These are phyloP conservation scores for Alternaria infectoria DNA, from an alignment of 2,329 filamentous ascomycete species.

Conservation along the genomic window DNA sequence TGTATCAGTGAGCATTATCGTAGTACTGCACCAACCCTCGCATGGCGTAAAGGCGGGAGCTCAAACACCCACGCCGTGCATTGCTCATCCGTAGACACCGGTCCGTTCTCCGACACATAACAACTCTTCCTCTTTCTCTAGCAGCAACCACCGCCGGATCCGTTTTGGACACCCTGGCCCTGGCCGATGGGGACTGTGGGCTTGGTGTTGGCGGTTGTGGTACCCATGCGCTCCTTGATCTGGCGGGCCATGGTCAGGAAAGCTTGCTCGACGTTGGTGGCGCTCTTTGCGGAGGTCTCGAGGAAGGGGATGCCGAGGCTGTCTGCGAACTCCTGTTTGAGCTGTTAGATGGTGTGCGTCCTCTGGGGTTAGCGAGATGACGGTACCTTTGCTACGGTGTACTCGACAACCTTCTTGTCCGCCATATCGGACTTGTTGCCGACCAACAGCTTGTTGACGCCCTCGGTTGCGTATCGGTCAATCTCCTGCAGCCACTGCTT, in stretches of 20 bases:
- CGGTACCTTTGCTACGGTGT: conserved; percentile 96
- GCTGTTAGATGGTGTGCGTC: conserved; percentile 20
- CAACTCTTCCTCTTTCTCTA: conserved; percentile 58
- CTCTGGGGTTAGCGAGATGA: not conserved
- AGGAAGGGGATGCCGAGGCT: conserved; percentile 98
- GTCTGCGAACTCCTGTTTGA: conserved; percentile 89
- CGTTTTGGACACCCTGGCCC: conserved; percentile 90
- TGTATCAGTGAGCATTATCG: conserved; percentile 39
- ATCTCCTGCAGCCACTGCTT: conserved; percentile 99
- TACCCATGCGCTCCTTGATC: conserved; percentile 99
- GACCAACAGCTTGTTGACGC: conserved; percentile 98
- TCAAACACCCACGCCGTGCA: conserved; percentile 38
- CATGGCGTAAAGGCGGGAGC: conserved; percentile 29
- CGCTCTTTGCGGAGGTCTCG: conserved; percentile 99
- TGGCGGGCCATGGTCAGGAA: conserved; percentile 99
- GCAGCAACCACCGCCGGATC: conserved; percentile 87
- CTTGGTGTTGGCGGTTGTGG: conserved; percentile 97
- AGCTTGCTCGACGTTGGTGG: conserved; percentile 98
- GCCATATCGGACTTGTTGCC: conserved; percentile 99
- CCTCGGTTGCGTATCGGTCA: conserved; percentile 97
- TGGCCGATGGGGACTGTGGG: conserved; percentile 95
- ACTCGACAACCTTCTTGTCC: conserved; percentile 99
- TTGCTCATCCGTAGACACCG: conserved; percentile 23
- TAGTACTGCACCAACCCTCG: conserved; percentile 26
- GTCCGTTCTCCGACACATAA: conserved; percentile 16